Conservation (phyloP, 1,284 basidiomycete species). For the Trichosporon ovoides region DNA sequence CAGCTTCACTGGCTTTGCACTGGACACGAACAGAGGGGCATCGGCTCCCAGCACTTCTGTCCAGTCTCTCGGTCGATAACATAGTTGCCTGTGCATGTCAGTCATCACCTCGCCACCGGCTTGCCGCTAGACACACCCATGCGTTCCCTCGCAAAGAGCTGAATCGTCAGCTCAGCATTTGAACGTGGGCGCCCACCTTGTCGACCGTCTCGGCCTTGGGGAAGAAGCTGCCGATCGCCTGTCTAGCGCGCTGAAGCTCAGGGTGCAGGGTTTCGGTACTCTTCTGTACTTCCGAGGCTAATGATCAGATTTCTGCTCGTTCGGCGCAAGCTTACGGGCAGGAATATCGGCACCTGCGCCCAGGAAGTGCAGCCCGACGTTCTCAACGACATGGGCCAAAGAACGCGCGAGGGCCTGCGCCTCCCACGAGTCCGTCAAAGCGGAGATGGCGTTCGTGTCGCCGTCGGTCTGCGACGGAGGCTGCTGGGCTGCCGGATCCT, state of each 20-base stretch:
- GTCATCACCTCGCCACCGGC: constrained; percentile 3
- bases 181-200: constrained; percentile 22
- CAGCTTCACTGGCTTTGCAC: neutral
- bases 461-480: too few relatives aligned
- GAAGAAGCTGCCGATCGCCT: constrained; percentile 32
- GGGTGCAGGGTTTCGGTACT: neutral
- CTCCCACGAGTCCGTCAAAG: neutral
- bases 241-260: neutral
- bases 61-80: constrained; percentile 60
- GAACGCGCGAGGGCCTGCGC: neutral
- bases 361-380: neutral
- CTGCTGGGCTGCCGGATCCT: too few relatives aligned
- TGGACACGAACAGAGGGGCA: constrained; percentile 65
- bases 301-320: neutral
- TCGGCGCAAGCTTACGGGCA: neutral
- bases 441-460: neutral
- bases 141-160: constrained; percentile 45
- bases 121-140: constrained; percentile 29
- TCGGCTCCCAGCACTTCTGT: constrained; percentile 66
- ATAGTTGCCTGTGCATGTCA: constrained; percentile 57
- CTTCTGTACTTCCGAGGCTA: neutral
- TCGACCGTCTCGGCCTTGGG: constrained; percentile 40
- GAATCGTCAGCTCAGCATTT: neutral
- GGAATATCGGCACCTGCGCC: neutral
- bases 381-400: neutral